Evolutionary conservation across 805 yeast genomes (phyloP).

Genomic region (Spathaspora passalidarum): DNA sequence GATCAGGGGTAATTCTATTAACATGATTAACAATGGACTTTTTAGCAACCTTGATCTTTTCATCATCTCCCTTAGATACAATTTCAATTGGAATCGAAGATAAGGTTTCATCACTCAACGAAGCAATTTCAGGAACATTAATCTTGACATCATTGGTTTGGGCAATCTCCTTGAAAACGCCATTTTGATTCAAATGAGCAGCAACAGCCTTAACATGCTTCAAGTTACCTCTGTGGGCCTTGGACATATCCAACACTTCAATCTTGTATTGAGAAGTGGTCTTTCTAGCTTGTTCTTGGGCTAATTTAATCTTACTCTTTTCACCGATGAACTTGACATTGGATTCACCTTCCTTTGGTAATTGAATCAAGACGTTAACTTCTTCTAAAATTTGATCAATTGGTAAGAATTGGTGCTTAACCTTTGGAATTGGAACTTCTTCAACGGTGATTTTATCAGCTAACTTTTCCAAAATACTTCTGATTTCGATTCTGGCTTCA

Average conservation of each 20-base stretch:
- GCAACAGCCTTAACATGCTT: constrained; percentile 76
- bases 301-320: constrained; percentile 50
- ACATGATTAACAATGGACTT: constrained; percentile 70
- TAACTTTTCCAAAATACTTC: constrained; percentile 42
- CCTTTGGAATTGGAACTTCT: constrained; percentile 61
- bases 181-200: constrained; percentile 56
- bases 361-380: constrained; percentile 53
- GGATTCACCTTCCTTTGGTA: constrained; percentile 48
- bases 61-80: constrained; percentile 50
- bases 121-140: constrained; percentile 36
- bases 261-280: constrained; percentile 58
- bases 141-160: constrained; percentile 32
- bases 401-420: constrained; percentile 69
- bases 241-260: constrained; percentile 75
- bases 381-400: constrained; percentile 49
- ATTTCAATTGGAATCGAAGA: constrained; percentile 59
- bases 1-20: constrained; percentile 67
- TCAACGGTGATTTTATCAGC: constrained; percentile 47
- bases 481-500: constrained; percentile 51
- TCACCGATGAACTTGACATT: constrained; percentile 65
- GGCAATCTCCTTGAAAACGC: constrained; percentile 43
- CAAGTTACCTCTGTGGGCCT: constrained; percentile 80
- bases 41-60: constrained; percentile 59
- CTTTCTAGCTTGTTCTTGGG: constrained; percentile 59
- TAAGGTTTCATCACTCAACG: constrained; percentile 37